These are phyloP conservation scores for Puya raimondii DNA, from an alignment of 176 grass and related monocot genomes.

Conservation along the genomic window DNA sequence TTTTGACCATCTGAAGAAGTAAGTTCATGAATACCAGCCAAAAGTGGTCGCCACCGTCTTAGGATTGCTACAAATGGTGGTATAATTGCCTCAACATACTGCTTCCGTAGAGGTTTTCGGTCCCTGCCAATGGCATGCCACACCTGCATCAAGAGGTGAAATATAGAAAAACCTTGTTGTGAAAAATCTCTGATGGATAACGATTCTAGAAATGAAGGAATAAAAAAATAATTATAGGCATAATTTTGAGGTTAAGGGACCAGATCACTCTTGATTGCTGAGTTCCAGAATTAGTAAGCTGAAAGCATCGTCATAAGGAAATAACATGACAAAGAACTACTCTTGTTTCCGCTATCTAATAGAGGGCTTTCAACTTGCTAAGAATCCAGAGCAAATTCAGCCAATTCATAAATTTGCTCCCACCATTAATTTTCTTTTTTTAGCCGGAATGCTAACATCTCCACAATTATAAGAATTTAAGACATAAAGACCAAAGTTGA, in stretches of 20 bases:
- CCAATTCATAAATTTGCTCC: not conserved
- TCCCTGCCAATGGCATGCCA: slow-evolving; percentile 91
- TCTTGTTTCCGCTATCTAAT: too few species aligned
- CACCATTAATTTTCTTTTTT: slow-evolving; percentile 1
- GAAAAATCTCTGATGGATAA: not conserved
- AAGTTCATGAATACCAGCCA: slow-evolving; percentile 96
- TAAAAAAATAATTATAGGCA: not conserved
- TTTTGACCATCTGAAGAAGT: slow-evolving; percentile 97
- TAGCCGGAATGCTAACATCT: not conserved
- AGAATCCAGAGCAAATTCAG: not conserved
- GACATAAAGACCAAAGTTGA: too few species aligned
- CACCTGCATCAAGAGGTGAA: slow-evolving; percentile 46
- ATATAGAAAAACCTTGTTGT: slow-evolving; percentile 9
- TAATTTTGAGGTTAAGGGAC: too few species aligned
- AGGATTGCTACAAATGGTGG: slow-evolving; percentile 93
- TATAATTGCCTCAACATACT: slow-evolving; percentile 78
- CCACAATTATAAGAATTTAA: not conserved
- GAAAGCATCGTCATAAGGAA: too few species aligned
- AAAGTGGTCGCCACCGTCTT: slow-evolving; percentile 77
- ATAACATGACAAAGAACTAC: too few species aligned
- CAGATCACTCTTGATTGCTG: too few species aligned
- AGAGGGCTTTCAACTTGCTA: too few species aligned
- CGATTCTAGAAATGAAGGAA: slow-evolving; percentile 4
- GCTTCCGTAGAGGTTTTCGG: slow-evolving; percentile 70
- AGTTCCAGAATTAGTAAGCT: too few species aligned